Base-by-base conservation (phyloP, 1,139 yeast genomes). In the Pichia sp. region DNA sequence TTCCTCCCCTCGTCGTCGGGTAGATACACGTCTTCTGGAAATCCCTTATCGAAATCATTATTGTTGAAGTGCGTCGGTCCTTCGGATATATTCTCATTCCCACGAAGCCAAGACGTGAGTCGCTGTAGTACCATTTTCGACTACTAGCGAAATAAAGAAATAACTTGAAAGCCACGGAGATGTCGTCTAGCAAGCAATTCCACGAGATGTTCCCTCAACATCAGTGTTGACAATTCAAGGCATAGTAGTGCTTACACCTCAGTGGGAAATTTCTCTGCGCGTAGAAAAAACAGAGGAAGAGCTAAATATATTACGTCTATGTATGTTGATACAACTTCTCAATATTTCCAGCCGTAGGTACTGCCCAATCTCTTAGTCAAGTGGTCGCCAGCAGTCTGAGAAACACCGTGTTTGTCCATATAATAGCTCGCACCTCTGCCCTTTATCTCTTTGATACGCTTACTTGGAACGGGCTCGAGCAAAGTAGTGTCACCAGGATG, bases 401-500 rank as follows among this genome's bases (percentile, higher is more conserved):
- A 68, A 29, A 64, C 63, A 8, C 71, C 73, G 47, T 70, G 73
- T 56, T 69, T 70, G 13, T 57, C 70, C 47, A 64, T 57, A 31
- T 67, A 60, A 46, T 67, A 61, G 60, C 78, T 72, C 8, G 83
- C 84, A 40, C 83, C 79, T 64, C 83, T 66, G 46, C 77, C 74
- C 54, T 71, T 67, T 49, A 77, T 75, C 3, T 68, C 63, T 34
- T 72, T 65, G 4, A 84, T 78, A 40, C 75, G 63, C 1, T 75
- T 77, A 61, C 87, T 78, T 11, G 93, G 95, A 49, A 88, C 88
- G 3, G 95, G 93, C 54, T 75, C 81, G 57, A 89, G 72, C 52
- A 77, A 69, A 0, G 89, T 81, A 19, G 77, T 80, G 60, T 86
- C 82, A 58, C 83, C 84, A 1, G 96, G 96, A 65, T 89, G 95